Conservation (phyloP, 331 rosid genomes). For the Saraca asoca region DNA sequence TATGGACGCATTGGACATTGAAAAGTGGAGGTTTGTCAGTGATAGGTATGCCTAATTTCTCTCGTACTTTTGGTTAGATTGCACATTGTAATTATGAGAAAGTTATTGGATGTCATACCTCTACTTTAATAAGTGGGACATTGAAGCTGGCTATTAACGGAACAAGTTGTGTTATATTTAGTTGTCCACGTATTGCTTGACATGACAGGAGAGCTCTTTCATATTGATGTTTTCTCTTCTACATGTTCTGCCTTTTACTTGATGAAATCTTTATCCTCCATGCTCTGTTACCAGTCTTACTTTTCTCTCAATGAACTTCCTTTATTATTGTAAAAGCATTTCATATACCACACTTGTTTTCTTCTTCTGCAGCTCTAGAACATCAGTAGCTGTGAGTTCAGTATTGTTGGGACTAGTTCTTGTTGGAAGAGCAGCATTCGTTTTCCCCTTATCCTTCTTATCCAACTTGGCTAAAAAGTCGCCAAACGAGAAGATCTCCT, state of each 20-base stretch:
- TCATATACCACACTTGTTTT: constrained; percentile 23
- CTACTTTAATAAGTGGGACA: no score
- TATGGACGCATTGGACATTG: constrained; percentile 98
- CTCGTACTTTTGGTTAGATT: not conserved
- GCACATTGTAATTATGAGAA: no score
- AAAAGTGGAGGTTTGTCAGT: constrained; percentile 82
- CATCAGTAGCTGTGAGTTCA: constrained; percentile 72
- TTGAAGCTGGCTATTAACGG: constrained; percentile 16
- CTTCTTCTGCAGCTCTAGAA: constrained; percentile 63
- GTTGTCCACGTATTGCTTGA: constrained; percentile 6
- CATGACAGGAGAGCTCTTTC: not conserved
- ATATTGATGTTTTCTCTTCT: not conserved
- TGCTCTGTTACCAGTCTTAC: not conserved
- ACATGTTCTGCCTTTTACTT: constrained; percentile 9
- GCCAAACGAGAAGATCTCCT: constrained; percentile 45
- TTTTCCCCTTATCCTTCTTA: constrained; percentile 77
- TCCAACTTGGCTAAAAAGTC: constrained; percentile 64
- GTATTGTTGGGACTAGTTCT: constrained; percentile 66
- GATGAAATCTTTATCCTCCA: not conserved
- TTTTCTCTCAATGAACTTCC: not conserved
- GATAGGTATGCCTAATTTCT: constrained; percentile 56
- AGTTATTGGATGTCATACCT: no score
- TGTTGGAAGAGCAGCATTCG: constrained; percentile 80
- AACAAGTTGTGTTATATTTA: not conserved
- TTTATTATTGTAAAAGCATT: no score